phyloP scores from a whole-genome alignment of 768 basidiomycete genomes.

The Amanita polypyramis region DNA sequence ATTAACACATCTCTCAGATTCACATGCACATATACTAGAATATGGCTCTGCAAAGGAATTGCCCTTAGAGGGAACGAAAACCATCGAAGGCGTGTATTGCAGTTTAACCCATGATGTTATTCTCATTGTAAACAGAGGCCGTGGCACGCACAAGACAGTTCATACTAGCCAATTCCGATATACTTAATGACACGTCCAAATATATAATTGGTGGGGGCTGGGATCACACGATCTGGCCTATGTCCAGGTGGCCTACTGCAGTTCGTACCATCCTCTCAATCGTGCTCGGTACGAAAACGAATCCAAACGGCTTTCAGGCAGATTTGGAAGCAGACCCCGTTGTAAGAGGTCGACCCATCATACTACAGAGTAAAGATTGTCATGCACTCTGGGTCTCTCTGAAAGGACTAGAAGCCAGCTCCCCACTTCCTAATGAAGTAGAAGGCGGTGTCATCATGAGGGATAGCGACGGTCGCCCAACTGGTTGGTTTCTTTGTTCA shows the following conservation, averaged over 20 bases:
- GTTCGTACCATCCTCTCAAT: conserved; percentile 27
- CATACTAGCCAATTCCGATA: conserved; percentile 46
- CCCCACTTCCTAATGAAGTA: conserved; percentile 54
- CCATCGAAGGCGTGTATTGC: conserved; percentile 37
- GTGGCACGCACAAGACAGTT: conserved; percentile 50
- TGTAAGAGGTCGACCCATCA: conserved; percentile 57
- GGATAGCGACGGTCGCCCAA: conserved; percentile 55
- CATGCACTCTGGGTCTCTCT: conserved; percentile 85
- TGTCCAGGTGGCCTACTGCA: conserved; percentile 52
- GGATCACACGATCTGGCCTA: conserved; percentile 79
- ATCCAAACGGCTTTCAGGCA: conserved; percentile 27
- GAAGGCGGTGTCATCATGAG: conserved; percentile 78
- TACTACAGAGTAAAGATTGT: conserved; percentile 78
- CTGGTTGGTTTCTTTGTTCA: conserved; percentile 34
- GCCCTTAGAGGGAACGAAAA: conserved; percentile 51
- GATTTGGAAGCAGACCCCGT: conserved; percentile 66
- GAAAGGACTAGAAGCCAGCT: conserved; percentile 43
- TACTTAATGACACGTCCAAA: conserved; percentile 43
- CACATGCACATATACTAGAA: conserved; percentile 71
- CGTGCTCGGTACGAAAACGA: neutral
- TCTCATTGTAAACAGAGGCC: conserved; percentile 34
- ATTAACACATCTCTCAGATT: conserved; percentile 34
- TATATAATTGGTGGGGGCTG: conserved; percentile 80
- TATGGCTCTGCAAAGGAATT: conserved; percentile 62
- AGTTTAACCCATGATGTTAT: neutral